Evolutionary conservation across 2,329 filamentous ascomycete species (phyloP).

Genomic region (Lecanicillium sp.): DNA sequence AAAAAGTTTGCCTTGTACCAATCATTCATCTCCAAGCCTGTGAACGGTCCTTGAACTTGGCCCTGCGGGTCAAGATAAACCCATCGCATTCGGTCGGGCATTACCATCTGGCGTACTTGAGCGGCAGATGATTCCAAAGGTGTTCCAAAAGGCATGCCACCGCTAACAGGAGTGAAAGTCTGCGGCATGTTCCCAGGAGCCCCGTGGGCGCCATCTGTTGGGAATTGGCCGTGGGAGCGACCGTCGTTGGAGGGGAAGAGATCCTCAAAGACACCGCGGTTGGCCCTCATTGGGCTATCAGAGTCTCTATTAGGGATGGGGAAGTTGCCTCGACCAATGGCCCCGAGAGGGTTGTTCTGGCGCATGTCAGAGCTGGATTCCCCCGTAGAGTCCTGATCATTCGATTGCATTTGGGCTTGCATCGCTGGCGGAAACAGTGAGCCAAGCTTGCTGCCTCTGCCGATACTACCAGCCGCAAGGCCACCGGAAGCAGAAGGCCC

Average conservation of each 20-base stretch:
- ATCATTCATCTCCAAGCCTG: constrained; percentile 96
- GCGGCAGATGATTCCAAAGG: constrained; percentile 43
- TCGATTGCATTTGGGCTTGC: constrained; percentile 81
- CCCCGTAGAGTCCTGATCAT: constrained; percentile 58
- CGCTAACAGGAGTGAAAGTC: constrained; percentile 27
- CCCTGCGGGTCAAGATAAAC: constrained; percentile 95
- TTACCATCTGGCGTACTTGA: constrained; percentile 87
- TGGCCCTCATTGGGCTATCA: constrained; percentile 50
- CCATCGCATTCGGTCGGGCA: constrained; percentile 98
- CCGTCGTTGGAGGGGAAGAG: constrained; percentile 34
- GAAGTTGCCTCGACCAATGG: constrained; percentile 58
- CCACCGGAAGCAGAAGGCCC: constrained; percentile 50
- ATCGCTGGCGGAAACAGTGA: constrained; percentile 82
- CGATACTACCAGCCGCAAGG: constrained; percentile 56
- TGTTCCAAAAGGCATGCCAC: constrained; percentile 26
- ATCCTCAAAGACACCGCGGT: constrained; percentile 49
- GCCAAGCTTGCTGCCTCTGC: constrained; percentile 73
- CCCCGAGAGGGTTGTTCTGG: constrained; percentile 54
- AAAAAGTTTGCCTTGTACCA: constrained; percentile 99
- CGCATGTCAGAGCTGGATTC: constrained; percentile 52
- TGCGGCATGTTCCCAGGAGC: constrained; percentile 22
- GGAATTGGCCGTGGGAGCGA: constrained; percentile 27
- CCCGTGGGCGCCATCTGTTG: constrained; percentile 29
- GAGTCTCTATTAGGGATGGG: constrained; percentile 46
- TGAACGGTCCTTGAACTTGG: constrained; percentile 88